phyloP scores from a whole-genome alignment of 176 grass and related monocot species.

The Stipa capillata region DNA sequence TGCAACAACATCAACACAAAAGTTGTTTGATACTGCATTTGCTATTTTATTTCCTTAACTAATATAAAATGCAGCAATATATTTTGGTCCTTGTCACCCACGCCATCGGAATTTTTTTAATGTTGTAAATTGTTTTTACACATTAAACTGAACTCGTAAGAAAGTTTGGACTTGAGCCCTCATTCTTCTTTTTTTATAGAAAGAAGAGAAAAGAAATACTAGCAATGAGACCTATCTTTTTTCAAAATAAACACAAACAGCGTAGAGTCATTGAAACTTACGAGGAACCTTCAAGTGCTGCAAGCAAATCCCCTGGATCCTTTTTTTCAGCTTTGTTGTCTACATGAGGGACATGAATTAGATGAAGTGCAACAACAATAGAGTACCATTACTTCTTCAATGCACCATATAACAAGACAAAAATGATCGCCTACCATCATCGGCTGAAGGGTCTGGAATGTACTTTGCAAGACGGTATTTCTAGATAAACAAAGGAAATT shows the following conservation, averaged over 20 bases:
- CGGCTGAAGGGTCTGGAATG: conserved; percentile 59
- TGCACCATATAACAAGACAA: not conserved
- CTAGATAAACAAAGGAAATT: conserved; percentile 27
- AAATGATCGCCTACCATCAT: conserved; percentile 44
- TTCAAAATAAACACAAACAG: not conserved
- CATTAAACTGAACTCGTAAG: not conserved
- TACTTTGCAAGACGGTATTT: conserved; percentile 83
- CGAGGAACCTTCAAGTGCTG: conserved; percentile 60
- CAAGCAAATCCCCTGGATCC: conserved; percentile 39
- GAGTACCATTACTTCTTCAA: not conserved
- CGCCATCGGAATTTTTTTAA: not conserved
- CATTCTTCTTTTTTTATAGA: no score
- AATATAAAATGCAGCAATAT: not conserved
- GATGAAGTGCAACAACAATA: not conserved
- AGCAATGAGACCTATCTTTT: not conserved
- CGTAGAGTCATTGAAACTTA: conserved; percentile 34
- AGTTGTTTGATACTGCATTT: not conserved
- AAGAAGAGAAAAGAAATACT: not conserved
- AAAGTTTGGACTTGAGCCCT: not conserved
- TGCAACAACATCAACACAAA: not conserved
- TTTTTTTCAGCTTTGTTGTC: conserved; percentile 60
- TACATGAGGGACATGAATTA: not conserved
- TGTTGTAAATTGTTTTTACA: not conserved
- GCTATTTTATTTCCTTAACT: not conserved
- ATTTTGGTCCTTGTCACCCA: not conserved